Base-by-base conservation (phyloP, 2,329 filamentous ascomycete species). In the Pseudogymnoascus sp. region DNA sequence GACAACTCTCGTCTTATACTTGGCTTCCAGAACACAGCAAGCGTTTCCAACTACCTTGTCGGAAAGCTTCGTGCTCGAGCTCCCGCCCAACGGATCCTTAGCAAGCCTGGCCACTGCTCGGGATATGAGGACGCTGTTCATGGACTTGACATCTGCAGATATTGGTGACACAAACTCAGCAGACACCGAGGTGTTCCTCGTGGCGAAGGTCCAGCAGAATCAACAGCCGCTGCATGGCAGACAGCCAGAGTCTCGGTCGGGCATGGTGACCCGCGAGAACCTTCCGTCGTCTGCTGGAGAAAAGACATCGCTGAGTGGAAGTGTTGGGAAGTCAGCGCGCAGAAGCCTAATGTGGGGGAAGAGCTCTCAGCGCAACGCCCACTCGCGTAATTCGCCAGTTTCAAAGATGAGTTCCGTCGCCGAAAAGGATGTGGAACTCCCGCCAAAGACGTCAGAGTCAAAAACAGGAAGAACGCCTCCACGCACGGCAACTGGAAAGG, bases 51-150 rank as follows among this genome's bases (percentile, higher is more conserved):
- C 81, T 14, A 85, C 86, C 2, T 77, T 97, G 1, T 95, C 92
- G 2, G 94, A 99, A 74, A 88, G 84, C 59, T 97, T 91, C 74
- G 83, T 84, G 14, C 83, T 96, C 61, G 87, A 92, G 61, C 82
- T 96, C 12, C 88, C 90, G 0, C 79, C 90, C 0, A 87, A 88
- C 31, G 90, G 91, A 62, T 83, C 84, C 19, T 84, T 92, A 65
- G 81, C 85, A 11, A 84, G 83, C 64, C 76, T 90, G 59, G 77
- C 83, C 8, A 83, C 86, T 61, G 83, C 84, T 66, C 82, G 84
- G 21, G 87, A 88, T 70, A 84, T 92, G 72, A 91, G 89, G 71
- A 95, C 92, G 0, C 80, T 99, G 2, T 97, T 97, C 68, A 87
- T 91, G 2, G 92, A 97, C 69, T 78, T 99, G 16, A 91, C 87